Evolutionary conservation across 2,329 filamentous ascomycete species (phyloP).

Genomic region (Dendryphion nanum): DNA sequence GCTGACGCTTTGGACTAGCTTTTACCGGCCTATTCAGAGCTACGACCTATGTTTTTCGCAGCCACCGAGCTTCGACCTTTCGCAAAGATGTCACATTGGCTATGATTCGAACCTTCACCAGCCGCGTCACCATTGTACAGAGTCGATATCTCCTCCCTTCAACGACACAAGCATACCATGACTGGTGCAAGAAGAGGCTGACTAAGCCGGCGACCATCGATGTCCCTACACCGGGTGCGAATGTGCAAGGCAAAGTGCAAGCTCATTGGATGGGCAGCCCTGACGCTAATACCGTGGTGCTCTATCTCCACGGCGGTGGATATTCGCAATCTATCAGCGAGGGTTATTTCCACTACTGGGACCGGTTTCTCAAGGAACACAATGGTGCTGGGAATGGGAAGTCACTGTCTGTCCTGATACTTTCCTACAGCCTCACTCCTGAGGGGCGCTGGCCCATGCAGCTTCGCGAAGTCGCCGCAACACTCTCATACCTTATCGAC

Average conservation of each 20-base stretch:
- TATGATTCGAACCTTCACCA: slow-evolving; percentile 14
- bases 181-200: slow-evolving; percentile 12
- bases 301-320: slow-evolving; percentile 24
- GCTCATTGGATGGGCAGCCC: slow-evolving; percentile 24
- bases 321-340: slow-evolving; percentile 15
- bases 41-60: slow-evolving; percentile 19
- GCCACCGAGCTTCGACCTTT: slow-evolving; percentile 8
- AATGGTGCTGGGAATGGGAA: slow-evolving; percentile 3
- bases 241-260: slow-evolving; percentile 3
- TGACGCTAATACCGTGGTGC: slow-evolving; percentile 16
- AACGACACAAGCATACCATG: slow-evolving; percentile 14
- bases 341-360: slow-evolving; percentile 11
- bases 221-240: neutral
- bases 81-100: slow-evolving; percentile 17
- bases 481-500: slow-evolving; percentile 16
- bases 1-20: no score
- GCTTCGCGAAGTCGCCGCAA: slow-evolving; percentile 15
- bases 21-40: slow-evolving; percentile 8
- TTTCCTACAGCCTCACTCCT: slow-evolving; percentile 21
- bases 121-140: slow-evolving; percentile 18
- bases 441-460: slow-evolving; percentile 20
- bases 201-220: slow-evolving; percentile 11
- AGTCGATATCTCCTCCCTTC: slow-evolving; percentile 13
- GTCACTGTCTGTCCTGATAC: slow-evolving; percentile 16
- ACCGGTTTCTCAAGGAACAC: slow-evolving; percentile 10